Evolutionary conservation across 164 flowering plant genomes (phyloP).

Genomic region (Annona cherimola): DNA sequence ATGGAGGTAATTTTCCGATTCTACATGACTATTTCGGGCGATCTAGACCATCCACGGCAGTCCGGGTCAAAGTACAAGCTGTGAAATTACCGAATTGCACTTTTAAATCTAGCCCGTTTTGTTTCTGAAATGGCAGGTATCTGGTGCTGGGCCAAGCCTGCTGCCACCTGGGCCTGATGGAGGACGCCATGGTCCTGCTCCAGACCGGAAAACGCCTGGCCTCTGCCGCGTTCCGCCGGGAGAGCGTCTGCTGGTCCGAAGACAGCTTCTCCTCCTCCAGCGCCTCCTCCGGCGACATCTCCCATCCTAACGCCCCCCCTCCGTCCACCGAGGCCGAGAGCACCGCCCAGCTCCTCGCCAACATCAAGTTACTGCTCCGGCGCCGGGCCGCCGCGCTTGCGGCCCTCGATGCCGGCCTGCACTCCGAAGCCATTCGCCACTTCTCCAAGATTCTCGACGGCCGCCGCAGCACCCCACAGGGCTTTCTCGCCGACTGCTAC

Average conservation of each 20-base stretch:
- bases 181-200: slow-evolving; percentile 90
- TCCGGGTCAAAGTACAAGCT: neutral
- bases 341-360: slow-evolving; percentile 56
- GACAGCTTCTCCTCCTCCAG: slow-evolving; percentile 64
- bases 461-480: slow-evolving; percentile 80
- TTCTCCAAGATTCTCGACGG: slow-evolving; percentile 85
- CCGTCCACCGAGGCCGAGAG: slow-evolving; percentile 48
- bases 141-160: slow-evolving; percentile 89
- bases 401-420: slow-evolving; percentile 89
- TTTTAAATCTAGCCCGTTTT: no score
- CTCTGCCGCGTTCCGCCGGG: slow-evolving; percentile 70
- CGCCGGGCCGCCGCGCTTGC: slow-evolving; percentile 83
- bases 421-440: slow-evolving; percentile 85
- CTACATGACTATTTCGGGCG: neutral
- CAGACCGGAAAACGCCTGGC: slow-evolving; percentile 91
- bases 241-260: slow-evolving; percentile 71
- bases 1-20: slow-evolving; percentile 68
- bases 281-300: slow-evolving; percentile 10
- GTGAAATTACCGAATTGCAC: neutral
- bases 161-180: slow-evolving; percentile 85
- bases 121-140: slow-evolving; percentile 47
- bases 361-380: slow-evolving; percentile 86
- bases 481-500: slow-evolving; percentile 85
- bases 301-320: slow-evolving; percentile 20
- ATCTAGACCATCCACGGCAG: neutral